Evolutionary conservation across 208 protist genomes (phyloP).

Genomic region (Wallacemonas sp.): DNA sequence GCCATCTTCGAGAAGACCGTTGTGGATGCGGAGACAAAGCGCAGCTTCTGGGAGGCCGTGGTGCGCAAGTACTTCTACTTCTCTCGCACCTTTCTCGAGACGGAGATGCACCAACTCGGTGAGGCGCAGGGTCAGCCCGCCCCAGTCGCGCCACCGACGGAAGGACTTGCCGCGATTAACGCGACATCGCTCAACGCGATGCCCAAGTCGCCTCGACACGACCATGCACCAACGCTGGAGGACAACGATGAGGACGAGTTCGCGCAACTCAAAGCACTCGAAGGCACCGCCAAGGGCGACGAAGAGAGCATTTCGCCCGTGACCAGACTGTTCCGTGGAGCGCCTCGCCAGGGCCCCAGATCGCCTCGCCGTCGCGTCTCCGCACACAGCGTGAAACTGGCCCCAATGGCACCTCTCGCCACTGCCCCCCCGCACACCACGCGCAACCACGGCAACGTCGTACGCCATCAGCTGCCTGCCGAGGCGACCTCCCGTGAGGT

Average conservation of each 20-base stretch:
- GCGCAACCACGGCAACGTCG: constrained; percentile 22
- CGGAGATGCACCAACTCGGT: constrained; percentile 57
- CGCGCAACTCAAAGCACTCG: constrained; percentile 1
- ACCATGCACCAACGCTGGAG: neutral
- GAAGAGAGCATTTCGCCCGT: neutral
- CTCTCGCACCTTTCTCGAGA: constrained; percentile 78
- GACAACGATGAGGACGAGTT: constrained; percentile 16
- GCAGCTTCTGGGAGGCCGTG: constrained; percentile 77
- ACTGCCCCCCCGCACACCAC: neutral
- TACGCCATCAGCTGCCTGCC: constrained; percentile 44
- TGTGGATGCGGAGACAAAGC: constrained; percentile 54
- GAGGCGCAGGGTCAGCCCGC: constrained; percentile 1
- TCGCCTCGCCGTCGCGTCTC: no score
- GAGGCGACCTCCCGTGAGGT: constrained; percentile 53
- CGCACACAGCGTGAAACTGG: neutral
- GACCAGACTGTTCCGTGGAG: constrained; percentile 22
- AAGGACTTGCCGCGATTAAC: constrained; percentile 49
- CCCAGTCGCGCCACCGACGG: neutral
- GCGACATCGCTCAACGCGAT: constrained; percentile 51
- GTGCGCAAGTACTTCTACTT: constrained; percentile 89
- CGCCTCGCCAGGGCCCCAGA: neutral
- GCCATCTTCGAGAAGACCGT: constrained; percentile 63
- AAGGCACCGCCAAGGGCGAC: neutral
- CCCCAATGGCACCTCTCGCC: neutral
- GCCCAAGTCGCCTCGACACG: constrained; percentile 28